Percentiles rank a stretch among this genome's conserved stretches.
phyloP scores from a whole-genome alignment of 129 eudicot species.

The Silybum marianum region DNA sequence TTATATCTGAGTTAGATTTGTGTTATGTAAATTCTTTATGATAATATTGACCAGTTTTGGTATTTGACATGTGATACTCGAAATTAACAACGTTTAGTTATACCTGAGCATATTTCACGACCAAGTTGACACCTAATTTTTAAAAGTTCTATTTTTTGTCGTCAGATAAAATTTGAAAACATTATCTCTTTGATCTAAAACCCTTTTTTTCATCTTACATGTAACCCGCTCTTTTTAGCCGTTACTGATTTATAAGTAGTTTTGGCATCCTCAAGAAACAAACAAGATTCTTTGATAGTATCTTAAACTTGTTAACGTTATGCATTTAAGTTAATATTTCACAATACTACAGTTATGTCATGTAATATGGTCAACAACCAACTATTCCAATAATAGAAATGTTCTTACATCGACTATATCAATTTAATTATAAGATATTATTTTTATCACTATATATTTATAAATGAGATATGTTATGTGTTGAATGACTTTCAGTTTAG shows the following conservation, averaged over 20 bases:
- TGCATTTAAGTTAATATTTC: not conserved
- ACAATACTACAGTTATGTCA: not conserved
- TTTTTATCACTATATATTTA: too few species aligned
- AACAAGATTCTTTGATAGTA: not conserved
- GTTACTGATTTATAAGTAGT: not conserved
- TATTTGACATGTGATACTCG: conserved; percentile 1
- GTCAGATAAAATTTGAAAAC: not conserved
- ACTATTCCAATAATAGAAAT: not conserved
- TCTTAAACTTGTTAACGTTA: not conserved
- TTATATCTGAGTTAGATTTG: not conserved
- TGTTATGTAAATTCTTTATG: not conserved
- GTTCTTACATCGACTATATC: too few species aligned
- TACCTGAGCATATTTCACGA: not conserved
- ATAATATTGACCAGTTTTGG: not conserved
- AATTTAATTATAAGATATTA: too few species aligned
- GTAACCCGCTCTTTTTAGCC: not conserved
- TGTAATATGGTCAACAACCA: not conserved
- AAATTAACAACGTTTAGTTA: too few species aligned
- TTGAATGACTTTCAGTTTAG: not conserved
- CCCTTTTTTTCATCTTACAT: not conserved
- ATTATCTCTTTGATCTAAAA: too few species aligned
- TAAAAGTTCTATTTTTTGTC: too few species aligned
- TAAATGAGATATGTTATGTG: not conserved
- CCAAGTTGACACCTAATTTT: not conserved
- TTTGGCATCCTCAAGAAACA: not conserved